These are phyloP conservation scores for Candida dendrica DNA, from an alignment of 805 yeast genomes.

Conservation along the genomic window DNA sequence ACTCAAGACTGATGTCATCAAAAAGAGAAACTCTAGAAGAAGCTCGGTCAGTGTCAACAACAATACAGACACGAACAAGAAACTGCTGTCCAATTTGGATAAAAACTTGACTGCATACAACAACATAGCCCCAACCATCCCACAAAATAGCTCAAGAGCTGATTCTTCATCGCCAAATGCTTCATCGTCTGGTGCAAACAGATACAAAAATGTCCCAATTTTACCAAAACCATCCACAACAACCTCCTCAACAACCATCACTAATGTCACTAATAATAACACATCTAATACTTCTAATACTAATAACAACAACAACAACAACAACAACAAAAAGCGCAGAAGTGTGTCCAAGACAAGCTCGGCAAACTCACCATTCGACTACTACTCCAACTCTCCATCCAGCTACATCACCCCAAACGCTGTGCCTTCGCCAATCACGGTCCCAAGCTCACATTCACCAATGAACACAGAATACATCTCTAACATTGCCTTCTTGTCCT, in stretches of 20 bases:
- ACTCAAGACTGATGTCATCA: slow-evolving; percentile 84
- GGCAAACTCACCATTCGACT: slow-evolving; percentile 11
- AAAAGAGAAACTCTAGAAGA: slow-evolving; percentile 49
- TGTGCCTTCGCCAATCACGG: slow-evolving; percentile 17
- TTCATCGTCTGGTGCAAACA: background rate
- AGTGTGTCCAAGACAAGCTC: slow-evolving; percentile 4
- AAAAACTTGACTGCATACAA: slow-evolving; percentile 9
- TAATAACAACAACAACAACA: slow-evolving; percentile 2
- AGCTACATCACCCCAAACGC: slow-evolving; percentile 10
- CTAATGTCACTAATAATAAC: background rate
- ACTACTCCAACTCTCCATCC: slow-evolving; percentile 11
- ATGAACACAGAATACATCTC: background rate
- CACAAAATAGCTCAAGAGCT: slow-evolving; percentile 4
- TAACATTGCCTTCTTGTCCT: background rate
- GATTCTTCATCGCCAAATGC: slow-evolving; percentile 1
- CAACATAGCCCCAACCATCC: slow-evolving; percentile 7
- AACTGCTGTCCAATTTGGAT: slow-evolving; percentile 12
- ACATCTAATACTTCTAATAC: background rate
- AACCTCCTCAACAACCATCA: background rate
- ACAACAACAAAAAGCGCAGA: slow-evolving; percentile 1
- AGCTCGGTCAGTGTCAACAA: slow-evolving; percentile 8
- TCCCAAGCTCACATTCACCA: slow-evolving; percentile 8
- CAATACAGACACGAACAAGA: slow-evolving; percentile 7
- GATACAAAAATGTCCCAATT: slow-evolving; percentile 21
- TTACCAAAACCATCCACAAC: slow-evolving; percentile 18